Evolutionary conservation across 163 green algal species (phyloP).

Genomic region (Trebouxiophyceae sp.): DNA sequence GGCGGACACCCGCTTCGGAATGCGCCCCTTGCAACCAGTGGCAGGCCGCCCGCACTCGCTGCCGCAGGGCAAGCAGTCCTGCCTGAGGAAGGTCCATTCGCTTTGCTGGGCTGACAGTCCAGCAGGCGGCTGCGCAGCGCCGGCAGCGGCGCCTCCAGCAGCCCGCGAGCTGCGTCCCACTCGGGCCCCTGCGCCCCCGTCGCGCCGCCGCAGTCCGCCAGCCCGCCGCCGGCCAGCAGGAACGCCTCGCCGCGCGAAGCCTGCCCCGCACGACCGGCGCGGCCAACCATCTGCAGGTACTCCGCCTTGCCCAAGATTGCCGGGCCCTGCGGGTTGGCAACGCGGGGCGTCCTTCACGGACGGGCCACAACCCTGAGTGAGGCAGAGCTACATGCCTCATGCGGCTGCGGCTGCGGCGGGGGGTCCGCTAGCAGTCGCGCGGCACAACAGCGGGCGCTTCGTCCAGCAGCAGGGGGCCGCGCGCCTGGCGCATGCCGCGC

Average conservation of each 20-base stretch:
- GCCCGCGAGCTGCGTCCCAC: constrained; percentile 30
- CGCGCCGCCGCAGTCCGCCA: not conserved
- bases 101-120: not conserved
- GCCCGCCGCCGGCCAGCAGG: constrained; percentile 35
- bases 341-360: too few species aligned
- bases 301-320: constrained; percentile 24
- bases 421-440: not conserved
- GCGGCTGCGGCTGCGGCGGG: not conserved
- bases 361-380: not conserved
- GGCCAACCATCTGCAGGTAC: constrained; percentile 52
- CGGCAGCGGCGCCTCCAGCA: constrained; percentile 35
- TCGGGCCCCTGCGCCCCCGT: constrained; percentile 6
- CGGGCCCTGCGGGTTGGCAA: constrained; percentile 21
- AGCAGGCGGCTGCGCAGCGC: constrained; percentile 34
- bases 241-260: constrained; percentile 40
- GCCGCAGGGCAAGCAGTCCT: not conserved
- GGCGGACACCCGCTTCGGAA: not conserved
- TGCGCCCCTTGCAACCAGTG: not conserved
- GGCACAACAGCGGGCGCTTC: not conserved
- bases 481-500: constrained; percentile 24
- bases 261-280: constrained; percentile 43
- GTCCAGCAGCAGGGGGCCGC: not conserved
- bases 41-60: not conserved
- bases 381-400: not conserved
- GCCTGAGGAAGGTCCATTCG: not conserved